A percentile compares a stretch with the other conserved stretches of the same genome.
These are phyloP conservation scores for Monilinia polystroma DNA, from an alignment of 2,329 filamentous ascomycete genomes.

Conservation along the genomic window DNA sequence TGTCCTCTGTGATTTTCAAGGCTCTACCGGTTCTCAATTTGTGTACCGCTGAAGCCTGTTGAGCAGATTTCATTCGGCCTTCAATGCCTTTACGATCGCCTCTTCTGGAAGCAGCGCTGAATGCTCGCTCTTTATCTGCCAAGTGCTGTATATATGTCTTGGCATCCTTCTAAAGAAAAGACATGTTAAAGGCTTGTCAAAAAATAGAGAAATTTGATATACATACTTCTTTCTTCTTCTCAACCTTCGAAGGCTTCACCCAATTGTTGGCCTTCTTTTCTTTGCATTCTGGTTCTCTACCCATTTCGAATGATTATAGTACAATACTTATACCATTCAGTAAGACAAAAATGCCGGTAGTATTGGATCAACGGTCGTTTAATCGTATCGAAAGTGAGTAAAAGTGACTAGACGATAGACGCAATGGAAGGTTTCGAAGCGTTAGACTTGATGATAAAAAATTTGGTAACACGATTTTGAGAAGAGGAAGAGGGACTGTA, in stretches of 20 bases:
- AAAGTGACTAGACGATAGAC: background rate
- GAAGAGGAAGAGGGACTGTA: background rate
- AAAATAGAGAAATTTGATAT: background rate
- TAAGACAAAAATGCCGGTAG: background rate
- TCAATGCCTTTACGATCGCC: slow-evolving; percentile 78
- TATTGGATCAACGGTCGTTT: background rate
- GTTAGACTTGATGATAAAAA: background rate
- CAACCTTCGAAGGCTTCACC: too few relatives aligned
- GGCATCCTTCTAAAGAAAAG: background rate
- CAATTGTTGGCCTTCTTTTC: too few relatives aligned
- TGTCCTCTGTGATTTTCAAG: slow-evolving; percentile 78
- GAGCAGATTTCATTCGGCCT: slow-evolving; percentile 82
- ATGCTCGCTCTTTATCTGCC: slow-evolving; percentile 83
- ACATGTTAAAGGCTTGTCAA: background rate
- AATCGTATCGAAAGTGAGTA: background rate
- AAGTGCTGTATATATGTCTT: background rate
- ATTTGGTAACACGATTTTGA: background rate
- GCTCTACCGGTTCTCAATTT: slow-evolving; percentile 81
- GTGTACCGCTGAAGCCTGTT: slow-evolving; percentile 86
- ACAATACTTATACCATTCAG: background rate
- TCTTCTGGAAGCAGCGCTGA: slow-evolving; percentile 85
- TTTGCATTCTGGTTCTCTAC: too few relatives aligned
- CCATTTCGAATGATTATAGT: background rate
- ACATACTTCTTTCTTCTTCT: too few relatives aligned
- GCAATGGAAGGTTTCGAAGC: background rate